A percentile compares a stretch with the other conserved stretches of the same genome.
phyloP scores from a whole-genome alignment of 1,139 yeast species.

The Suhomyces guaymorum region DNA sequence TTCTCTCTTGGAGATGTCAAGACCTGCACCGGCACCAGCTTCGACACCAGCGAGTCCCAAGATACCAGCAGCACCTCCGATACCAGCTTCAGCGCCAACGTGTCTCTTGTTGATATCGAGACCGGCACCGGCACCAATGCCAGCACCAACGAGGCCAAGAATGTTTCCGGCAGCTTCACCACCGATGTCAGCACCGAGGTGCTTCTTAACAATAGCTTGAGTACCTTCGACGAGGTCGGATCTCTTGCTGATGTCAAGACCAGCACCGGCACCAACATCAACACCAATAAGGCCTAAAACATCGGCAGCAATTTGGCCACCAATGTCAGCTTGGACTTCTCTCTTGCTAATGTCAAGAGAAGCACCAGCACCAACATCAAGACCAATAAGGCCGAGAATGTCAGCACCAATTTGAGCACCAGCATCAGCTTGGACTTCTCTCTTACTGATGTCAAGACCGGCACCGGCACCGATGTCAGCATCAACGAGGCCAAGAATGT shows the following conservation, averaged over 20 bases:
- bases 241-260: constrained; percentile 3
- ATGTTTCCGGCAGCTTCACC: constrained; percentile 11
- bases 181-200: constrained; percentile 5
- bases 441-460: too few relatives aligned
- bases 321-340: too few relatives aligned
- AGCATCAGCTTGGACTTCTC: too few relatives aligned
- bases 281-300: constrained; percentile 7
- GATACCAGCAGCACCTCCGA: constrained; percentile 17
- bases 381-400: too few relatives aligned
- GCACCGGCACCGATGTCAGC: constrained; percentile 1
- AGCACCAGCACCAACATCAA: too few relatives aligned
- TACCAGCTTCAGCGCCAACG: constrained; percentile 15
- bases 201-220: constrained; percentile 8
- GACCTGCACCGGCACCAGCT: constrained; percentile 11
- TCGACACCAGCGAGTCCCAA: constrained; percentile 13
- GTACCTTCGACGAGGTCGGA: constrained; percentile 5
- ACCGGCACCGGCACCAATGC: constrained; percentile 15
- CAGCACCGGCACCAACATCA: too few relatives aligned
- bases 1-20: constrained; percentile 12
- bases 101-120: constrained; percentile 18
- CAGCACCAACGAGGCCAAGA: constrained; percentile 9
- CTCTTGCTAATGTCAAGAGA: too few relatives aligned
- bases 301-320: too few relatives aligned
- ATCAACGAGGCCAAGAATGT: constrained; percentile 11
- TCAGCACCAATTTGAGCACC: too few relatives aligned